Evolutionary conservation across 164 flowering plant species (phyloP).

Genomic region (Aristolochia contorta): DNA sequence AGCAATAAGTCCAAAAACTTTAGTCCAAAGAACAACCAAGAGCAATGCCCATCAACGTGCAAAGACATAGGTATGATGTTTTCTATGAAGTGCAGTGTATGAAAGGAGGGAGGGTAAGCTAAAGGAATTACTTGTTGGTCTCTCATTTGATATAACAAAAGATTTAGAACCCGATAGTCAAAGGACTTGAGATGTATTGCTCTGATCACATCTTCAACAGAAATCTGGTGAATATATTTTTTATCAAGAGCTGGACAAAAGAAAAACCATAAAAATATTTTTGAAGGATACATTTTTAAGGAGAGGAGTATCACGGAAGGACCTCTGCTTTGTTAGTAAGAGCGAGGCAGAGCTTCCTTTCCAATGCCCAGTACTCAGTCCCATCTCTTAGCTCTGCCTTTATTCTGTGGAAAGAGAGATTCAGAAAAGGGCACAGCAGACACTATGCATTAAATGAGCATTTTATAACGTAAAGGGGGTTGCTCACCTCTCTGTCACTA

Average conservation of each 20-base stretch:
- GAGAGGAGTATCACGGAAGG: not conserved
- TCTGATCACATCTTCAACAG: conserved; percentile 65
- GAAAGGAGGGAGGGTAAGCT: not conserved
- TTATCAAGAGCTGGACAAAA: not conserved
- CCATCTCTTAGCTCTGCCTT: conserved; percentile 58
- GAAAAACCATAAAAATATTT: not conserved
- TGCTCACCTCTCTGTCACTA: conserved; percentile 55
- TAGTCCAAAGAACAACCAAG: not conserved
- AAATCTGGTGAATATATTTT: conserved; percentile 29
- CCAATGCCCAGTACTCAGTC: conserved; percentile 82
- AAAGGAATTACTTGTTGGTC: conserved; percentile 46
- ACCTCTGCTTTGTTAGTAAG: conserved; percentile 42
- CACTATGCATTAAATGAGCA: not conserved
- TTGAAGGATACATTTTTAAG: too few relatives aligned
- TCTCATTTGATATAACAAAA: conserved; percentile 67
- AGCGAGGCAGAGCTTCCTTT: conserved; percentile 72
- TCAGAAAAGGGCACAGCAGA: not conserved
- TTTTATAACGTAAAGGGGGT: not conserved
- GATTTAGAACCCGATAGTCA: conserved; percentile 86
- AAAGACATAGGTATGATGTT: not conserved
- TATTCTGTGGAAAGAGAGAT: conserved; percentile 31
- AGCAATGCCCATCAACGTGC: not conserved
- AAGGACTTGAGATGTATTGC: conserved; percentile 86
- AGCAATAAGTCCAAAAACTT: not conserved
- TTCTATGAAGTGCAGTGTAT: not conserved